Base-by-base conservation (phyloP, 139 green algal species). In the Chlorella sp. region DNA sequence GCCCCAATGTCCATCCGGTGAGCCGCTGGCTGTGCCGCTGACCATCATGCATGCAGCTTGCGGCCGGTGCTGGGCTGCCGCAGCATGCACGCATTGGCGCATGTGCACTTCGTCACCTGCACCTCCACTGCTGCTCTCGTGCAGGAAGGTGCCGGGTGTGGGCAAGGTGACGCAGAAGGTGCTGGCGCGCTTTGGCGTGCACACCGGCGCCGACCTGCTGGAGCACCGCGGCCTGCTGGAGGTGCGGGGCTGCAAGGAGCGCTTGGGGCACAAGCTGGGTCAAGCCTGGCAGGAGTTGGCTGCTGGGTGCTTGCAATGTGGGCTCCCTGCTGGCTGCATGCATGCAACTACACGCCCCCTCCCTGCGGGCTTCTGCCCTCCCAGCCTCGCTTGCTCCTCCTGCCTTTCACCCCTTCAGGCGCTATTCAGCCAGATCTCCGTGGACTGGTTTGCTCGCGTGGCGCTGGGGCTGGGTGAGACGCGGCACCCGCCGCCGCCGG, bases 121-220 rank as follows among this genome's bases (percentile, higher is more conserved):
- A 6, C 30, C 12, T 28, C 28, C 63, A 30, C 63, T 38, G 28
- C 63, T 28, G 28, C 18, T 3, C 28, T 15, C 38, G 63, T n/a
- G 78, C 63, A 83, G 96, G 51, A 97, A 95, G 84, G 89, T 96
- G 34, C 92, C 93, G 11, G 95, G 94, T 68, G 92, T 98, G 34
- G 95, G 95, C 67, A 91, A 91, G 75, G 94, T 98, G 25, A 94
- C 86, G 16, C 95, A 98, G 90, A 85, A 91, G 55, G 75, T 91
- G 15, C 89, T 98, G 28, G 71, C 78, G 0, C 86, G 87, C 0
- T 88, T 98, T 68, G 92, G 90, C 1, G 85, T 97, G 16, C 60
- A 74, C 28, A 88, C 76, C 3, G 96, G 92, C 81, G 81, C 80
- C 6, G 86, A 96, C 44, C 81, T 98, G 74, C 63, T 97, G 3